Conservation (phyloP, 2,329 filamentous ascomycete genomes). For the Fusarium transvaalense region DNA sequence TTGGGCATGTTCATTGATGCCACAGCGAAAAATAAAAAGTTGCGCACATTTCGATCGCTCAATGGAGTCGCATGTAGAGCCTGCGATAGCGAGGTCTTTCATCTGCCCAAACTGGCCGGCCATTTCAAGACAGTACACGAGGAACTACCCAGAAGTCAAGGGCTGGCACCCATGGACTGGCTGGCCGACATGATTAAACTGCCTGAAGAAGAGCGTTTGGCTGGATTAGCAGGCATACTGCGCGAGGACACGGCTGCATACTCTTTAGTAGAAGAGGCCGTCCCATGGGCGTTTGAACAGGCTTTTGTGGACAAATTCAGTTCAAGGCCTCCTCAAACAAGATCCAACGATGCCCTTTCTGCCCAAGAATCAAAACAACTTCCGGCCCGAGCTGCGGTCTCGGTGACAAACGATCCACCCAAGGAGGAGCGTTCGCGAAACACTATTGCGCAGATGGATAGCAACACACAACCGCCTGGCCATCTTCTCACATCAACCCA, state of each 20-base stretch:
- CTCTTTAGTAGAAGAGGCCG: slow-evolving; percentile 55
- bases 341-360: not conserved
- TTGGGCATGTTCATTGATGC: slow-evolving; percentile 71
- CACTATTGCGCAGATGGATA: not conserved
- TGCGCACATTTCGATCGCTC: slow-evolving; percentile 67
- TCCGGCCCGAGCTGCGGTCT: not conserved
- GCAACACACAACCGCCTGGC: not conserved
- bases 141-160: slow-evolving; percentile 44
- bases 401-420: not conserved
- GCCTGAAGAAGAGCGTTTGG: slow-evolving; percentile 52
- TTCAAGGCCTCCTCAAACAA: slow-evolving; percentile 2
- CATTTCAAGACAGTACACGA: slow-evolving; percentile 65
- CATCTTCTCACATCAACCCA: not conserved
- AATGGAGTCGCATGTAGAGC: slow-evolving; percentile 67
- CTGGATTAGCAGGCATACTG: slow-evolving; percentile 47
- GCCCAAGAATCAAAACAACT: not conserved
- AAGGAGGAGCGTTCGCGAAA: not conserved
- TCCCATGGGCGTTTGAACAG: slow-evolving; percentile 53
- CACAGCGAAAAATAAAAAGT: slow-evolving; percentile 66
- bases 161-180: slow-evolving; percentile 57
- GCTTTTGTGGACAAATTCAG: slow-evolving; percentile 17
- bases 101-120: slow-evolving; percentile 70
- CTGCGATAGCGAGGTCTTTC: slow-evolving; percentile 63
- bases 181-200: slow-evolving; percentile 61
- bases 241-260: slow-evolving; percentile 52